These are phyloP conservation scores for Pyricularia sp. DNA, from an alignment of 2,329 filamentous ascomycete species.

Conservation along the genomic window DNA sequence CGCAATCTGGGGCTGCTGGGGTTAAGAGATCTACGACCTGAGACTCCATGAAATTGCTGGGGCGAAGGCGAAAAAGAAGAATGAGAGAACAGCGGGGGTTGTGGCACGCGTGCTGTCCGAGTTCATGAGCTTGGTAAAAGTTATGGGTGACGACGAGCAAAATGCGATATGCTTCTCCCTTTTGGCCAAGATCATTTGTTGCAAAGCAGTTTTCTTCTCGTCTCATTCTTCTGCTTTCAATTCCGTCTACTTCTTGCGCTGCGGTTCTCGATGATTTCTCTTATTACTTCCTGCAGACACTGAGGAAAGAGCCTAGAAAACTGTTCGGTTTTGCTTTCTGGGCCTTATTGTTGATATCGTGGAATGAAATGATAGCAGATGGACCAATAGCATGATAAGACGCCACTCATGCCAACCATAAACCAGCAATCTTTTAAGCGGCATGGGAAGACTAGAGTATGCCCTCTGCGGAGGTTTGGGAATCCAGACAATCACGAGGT, in stretches of 20 bases:
- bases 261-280: background rate
- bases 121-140: background rate
- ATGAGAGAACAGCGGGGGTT: background rate
- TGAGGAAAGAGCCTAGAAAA: background rate
- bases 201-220: background rate
- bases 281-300: background rate
- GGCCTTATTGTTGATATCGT: background rate
- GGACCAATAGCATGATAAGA: no score
- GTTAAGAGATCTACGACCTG: background rate
- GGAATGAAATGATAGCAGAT: no score
- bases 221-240: background rate
- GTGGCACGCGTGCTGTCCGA: background rate
- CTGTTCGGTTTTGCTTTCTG: background rate
- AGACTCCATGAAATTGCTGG: background rate
- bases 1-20: background rate
- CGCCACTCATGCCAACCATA: no score
- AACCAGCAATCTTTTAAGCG: no score
- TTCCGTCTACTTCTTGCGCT: background rate
- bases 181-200: background rate
- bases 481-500: no score
- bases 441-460: no score
- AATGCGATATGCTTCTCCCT: background rate
- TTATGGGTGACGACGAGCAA: background rate
- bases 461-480: no score
- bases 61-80: background rate